Evolutionary conservation across 2,329 filamentous ascomycete species (phyloP).

Genomic region (Botrytis byssoidea): DNA sequence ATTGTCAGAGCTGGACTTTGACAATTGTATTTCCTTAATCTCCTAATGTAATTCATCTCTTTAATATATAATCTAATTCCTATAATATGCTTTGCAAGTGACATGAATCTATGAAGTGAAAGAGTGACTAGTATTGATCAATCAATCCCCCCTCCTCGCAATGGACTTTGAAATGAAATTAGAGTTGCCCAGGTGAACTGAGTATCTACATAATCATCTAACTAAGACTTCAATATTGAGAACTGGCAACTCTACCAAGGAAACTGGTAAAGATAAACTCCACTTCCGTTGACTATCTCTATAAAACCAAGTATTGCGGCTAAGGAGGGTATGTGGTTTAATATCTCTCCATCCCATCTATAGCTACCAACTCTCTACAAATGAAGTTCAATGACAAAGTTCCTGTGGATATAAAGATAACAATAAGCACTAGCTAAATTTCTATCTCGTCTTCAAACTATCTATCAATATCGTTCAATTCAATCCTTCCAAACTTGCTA

Average conservation of each 20-base stretch:
- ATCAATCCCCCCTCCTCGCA: background rate
- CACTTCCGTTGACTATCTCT: background rate
- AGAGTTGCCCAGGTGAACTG: too few relatives aligned
- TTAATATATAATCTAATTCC: background rate
- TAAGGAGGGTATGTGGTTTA: background rate
- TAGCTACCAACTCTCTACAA: background rate
- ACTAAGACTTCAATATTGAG: background rate
- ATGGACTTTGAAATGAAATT: background rate
- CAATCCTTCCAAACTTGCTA: background rate
- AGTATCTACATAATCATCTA: background rate
- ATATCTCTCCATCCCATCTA: background rate
- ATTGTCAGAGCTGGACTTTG: constrained; percentile 3
- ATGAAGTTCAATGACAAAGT: background rate
- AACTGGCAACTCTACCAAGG: background rate
- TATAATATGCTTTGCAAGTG: background rate
- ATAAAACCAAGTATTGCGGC: background rate
- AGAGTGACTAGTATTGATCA: too few relatives aligned
- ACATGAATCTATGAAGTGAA: background rate
- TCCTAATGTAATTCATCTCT: background rate
- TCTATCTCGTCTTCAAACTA: background rate
- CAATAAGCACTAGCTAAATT: background rate
- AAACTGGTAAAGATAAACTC: background rate
- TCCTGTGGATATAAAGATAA: background rate
- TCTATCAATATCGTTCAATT: too few relatives aligned
- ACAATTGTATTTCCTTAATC: background rate